Evolutionary conservation across 257 asterid genomes (phyloP).

Genomic region (Ballota nigra): DNA sequence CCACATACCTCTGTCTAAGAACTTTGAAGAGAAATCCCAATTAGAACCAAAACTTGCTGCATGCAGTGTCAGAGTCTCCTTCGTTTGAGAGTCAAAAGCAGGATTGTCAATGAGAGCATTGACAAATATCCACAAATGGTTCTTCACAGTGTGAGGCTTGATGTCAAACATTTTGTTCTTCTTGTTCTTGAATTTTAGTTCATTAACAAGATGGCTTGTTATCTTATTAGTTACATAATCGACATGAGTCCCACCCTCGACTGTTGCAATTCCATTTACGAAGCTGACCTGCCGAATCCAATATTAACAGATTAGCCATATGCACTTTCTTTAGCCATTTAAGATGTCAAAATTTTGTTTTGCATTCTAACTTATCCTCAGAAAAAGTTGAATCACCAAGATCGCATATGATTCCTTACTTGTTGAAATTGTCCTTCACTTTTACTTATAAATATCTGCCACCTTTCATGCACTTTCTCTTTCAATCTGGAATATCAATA

Average conservation of each 20-base stretch:
- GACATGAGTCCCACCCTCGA: constrained; percentile 99
- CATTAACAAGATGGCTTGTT: constrained; percentile 61
- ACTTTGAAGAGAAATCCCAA: constrained; percentile 78
- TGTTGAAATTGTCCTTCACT: constrained; percentile 98
- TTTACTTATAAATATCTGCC: constrained; percentile 87
- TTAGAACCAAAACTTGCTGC: constrained; percentile 86
- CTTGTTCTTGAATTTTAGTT: constrained; percentile 58
- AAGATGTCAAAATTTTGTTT: background rate
- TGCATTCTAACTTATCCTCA: background rate
- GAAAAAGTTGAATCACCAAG: background rate
- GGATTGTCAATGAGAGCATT: constrained; percentile 98
- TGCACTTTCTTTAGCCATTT: background rate
- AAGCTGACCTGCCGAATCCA: constrained; percentile 78
- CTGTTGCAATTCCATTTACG: constrained; percentile 84
- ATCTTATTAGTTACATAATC: constrained; percentile 90
- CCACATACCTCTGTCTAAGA: constrained; percentile 66
- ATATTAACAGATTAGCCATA: background rate
- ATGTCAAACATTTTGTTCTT: constrained; percentile 61
- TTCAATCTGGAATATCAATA: constrained; percentile 47
- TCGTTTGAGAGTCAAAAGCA: constrained; percentile 98
- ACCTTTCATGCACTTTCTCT: constrained; percentile 75
- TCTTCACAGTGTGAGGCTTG: constrained; percentile 81
- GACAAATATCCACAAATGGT: constrained; percentile 94
- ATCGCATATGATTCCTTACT: constrained; percentile 37
- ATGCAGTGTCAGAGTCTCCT: constrained; percentile 90